A percentile compares a stretch with the other conserved stretches of the same genome.
Evolutionary conservation across 169 alveolate genomes (phyloP).

Genomic region (Neospora caninum): DNA sequence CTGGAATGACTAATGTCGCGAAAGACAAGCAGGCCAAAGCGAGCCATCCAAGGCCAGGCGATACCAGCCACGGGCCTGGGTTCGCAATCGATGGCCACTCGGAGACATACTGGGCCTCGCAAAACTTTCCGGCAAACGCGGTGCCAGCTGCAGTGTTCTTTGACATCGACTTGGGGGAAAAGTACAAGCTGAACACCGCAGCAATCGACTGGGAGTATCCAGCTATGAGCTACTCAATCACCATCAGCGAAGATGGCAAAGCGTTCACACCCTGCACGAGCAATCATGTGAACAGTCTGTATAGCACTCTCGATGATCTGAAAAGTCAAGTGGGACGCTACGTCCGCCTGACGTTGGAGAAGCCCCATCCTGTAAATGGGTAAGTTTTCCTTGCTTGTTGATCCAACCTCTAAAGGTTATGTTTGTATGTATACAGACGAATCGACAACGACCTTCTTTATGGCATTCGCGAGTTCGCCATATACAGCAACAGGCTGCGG

Average conservation of each 20-base stretch:
- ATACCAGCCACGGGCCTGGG: constrained; percentile 74
- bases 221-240: constrained; percentile 82
- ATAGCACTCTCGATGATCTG: constrained; percentile 72
- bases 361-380: constrained; percentile 82
- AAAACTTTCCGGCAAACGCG: constrained; percentile 56
- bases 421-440: not conserved
- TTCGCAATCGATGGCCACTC: constrained; percentile 86
- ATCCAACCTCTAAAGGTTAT: not conserved
- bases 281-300: constrained; percentile 73
- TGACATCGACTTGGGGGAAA: constrained; percentile 82
- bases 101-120: constrained; percentile 84
- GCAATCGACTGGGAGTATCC: constrained; percentile 89
- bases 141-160: constrained; percentile 79
- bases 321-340: constrained; percentile 76
- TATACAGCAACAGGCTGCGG: constrained; percentile 83
- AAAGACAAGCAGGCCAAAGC: constrained; percentile 78
- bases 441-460: constrained; percentile 68
- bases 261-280: constrained; percentile 61
- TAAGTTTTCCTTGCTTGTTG: constrained; percentile 35
- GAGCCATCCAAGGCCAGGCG: constrained; percentile 77
- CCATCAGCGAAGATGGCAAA: constrained; percentile 77
- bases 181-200: constrained; percentile 76
- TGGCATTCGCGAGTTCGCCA: constrained; percentile 84
- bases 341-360: constrained; percentile 73
- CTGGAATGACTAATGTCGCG: constrained; percentile 89